Percentiles rank a stretch among this genome's conserved stretches.
Conservation (phyloP, 768 basidiomycete species). For the Podaxis sp. region DNA sequence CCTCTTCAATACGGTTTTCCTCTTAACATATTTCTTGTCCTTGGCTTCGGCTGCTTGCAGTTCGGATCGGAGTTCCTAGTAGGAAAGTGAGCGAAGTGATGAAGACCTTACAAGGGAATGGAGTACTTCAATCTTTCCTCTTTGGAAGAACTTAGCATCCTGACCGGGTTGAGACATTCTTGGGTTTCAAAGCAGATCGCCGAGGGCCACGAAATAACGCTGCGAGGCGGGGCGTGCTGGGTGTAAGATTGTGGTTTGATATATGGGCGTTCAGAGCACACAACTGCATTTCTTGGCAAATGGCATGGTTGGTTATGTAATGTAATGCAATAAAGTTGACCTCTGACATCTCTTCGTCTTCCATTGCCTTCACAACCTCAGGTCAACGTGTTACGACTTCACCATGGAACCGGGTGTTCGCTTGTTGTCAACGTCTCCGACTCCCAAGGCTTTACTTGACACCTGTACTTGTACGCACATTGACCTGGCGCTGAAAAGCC, state of each 20-base stretch:
- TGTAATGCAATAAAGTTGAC: neutral
- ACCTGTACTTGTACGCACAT: slow-evolving; percentile 35
- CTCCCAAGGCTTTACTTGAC: slow-evolving; percentile 26
- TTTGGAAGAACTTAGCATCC: slow-evolving; percentile 90
- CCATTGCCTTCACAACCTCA: neutral
- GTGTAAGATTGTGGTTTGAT: neutral
- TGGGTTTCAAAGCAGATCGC: neutral
- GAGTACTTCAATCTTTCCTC: slow-evolving; percentile 85
- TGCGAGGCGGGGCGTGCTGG: neutral
- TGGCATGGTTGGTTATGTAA: neutral
- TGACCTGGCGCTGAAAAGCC: slow-evolving; percentile 58
- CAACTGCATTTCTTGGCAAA: too few species aligned
- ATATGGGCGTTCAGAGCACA: neutral
- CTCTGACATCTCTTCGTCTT: neutral
- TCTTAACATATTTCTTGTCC: slow-evolving; percentile 94
- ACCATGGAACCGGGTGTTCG: neutral
- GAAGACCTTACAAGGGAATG: neutral
- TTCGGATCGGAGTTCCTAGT: slow-evolving; percentile 86
- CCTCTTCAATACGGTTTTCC: slow-evolving; percentile 95
- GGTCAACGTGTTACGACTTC: neutral
- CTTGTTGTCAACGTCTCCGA: neutral
- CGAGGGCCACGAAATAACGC: neutral
- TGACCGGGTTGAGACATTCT: slow-evolving; percentile 62
- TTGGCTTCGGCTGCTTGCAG: slow-evolving; percentile 89
- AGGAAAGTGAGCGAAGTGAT: neutral